These are phyloP conservation scores for Chlorella sp. DNA, from an alignment of 139 green algal species.

Conservation along the genomic window DNA sequence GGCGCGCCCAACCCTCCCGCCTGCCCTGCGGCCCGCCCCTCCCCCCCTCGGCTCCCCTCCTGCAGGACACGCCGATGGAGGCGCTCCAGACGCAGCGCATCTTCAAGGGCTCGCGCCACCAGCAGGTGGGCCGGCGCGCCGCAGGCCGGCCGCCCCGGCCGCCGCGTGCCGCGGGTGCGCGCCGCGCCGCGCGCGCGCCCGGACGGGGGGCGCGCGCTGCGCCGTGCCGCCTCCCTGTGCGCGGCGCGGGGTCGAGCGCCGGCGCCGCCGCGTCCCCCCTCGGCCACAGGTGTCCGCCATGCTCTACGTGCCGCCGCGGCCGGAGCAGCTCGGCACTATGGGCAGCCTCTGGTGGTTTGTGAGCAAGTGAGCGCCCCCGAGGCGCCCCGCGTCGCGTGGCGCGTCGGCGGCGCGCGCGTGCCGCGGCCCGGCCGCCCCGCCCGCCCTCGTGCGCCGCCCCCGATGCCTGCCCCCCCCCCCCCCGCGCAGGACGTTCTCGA, in stretches of 20 bases:
- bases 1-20: too few species aligned
- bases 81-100: not conserved
- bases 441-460: not conserved
- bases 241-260: not conserved
- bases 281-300: conserved; percentile 8
- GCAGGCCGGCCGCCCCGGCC: not conserved
- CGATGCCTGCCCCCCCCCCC: not conserved
- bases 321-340: not conserved
- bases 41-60: too few species aligned
- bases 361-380: conserved; percentile 1
- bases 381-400: not conserved
- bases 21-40: too few species aligned
- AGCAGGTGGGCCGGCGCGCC: too few species aligned
- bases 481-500: conserved; percentile 13
- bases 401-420: not conserved
- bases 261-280: not conserved
- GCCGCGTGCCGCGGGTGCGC: not conserved
- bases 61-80: not conserved
- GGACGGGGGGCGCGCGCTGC: not conserved
- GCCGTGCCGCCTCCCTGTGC: not conserved
- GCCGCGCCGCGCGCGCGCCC: not conserved
- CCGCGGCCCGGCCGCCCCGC: not conserved
- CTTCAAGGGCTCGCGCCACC: not conserved
- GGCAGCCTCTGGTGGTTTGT: conserved; percentile 29
- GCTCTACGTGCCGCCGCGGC: conserved; percentile 4